These are phyloP conservation scores for Cordyceps militaris DNA, from an alignment of 2,329 filamentous ascomycete genomes.

Conservation along the genomic window DNA sequence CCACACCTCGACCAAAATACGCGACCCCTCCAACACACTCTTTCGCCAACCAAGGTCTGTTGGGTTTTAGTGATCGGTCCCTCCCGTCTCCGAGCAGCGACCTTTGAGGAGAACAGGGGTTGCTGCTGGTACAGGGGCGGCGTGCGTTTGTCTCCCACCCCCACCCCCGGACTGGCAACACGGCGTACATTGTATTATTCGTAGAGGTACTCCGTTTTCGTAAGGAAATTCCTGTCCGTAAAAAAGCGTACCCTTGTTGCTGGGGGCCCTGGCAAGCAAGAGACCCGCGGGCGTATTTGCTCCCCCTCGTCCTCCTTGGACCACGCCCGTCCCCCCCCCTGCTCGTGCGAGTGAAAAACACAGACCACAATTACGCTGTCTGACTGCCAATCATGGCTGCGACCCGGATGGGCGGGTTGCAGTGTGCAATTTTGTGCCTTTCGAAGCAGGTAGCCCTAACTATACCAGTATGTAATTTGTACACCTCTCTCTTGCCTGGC, in stretches of 20 bases:
- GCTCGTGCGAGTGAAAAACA: neutral
- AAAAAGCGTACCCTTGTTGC: no score
- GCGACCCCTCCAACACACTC: no score
- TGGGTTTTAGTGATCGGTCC: neutral
- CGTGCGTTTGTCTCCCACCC: no score
- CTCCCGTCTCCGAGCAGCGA: neutral
- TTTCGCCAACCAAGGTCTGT: no score
- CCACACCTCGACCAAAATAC: no score
- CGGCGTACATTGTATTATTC: no score
- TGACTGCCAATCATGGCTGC: conserved; percentile 6
- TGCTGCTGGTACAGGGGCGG: neutral
- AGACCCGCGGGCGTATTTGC: neutral
- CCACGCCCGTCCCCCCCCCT: conserved; percentile 4
- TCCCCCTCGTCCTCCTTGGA: neutral
- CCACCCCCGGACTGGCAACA: no score
- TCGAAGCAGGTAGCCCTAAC: conserved; percentile 5
- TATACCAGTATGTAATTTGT: no score
- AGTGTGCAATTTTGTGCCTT: no score
- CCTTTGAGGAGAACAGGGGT: neutral
- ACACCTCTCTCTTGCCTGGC: neutral
- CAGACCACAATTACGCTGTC: neutral
- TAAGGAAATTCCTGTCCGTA: no score
- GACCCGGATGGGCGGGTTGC: conserved; percentile 2
- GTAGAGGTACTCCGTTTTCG: no score
- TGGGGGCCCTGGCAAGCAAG: neutral